These are phyloP conservation scores for Terfezia claveryi DNA, from an alignment of 495 filamentous ascomycete species.

Conservation along the genomic window DNA sequence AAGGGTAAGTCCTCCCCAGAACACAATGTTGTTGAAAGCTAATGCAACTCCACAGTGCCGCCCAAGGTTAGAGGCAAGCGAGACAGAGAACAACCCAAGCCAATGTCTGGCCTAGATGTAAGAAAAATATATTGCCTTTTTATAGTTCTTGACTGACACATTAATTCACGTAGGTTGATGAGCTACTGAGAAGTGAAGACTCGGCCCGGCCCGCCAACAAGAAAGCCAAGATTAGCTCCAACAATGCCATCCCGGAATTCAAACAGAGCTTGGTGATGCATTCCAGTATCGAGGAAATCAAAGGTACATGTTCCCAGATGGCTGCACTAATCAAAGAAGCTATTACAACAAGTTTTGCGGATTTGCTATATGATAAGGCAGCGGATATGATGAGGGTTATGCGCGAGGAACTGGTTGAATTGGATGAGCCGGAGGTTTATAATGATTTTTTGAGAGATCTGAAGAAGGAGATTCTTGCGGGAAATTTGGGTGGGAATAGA, in stretches of 20 bases:
- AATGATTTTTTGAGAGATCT: conserved; percentile 51
- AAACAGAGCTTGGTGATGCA: conserved; percentile 47
- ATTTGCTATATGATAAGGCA: conserved; percentile 50
- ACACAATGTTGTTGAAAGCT: conserved; percentile 6
- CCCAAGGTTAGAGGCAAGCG: conserved; percentile 57
- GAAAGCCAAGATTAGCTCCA: conserved; percentile 40
- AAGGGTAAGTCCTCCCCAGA: conserved; percentile 34
- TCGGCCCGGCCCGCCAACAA: conserved; percentile 17
- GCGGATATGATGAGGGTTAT: conserved; percentile 56
- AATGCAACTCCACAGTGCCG: conserved; percentile 17
- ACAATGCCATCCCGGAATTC: conserved; percentile 83
- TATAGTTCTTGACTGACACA: conserved; percentile 37
- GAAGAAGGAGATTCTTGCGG: conserved; percentile 47
- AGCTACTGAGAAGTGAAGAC: conserved; percentile 6
- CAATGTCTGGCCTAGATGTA: conserved; percentile 70
- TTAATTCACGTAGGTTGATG: conserved; percentile 6
- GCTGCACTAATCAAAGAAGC: conserved; percentile 41
- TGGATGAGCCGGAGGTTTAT: conserved; percentile 55
- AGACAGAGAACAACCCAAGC: conserved; percentile 47
- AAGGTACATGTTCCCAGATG: conserved; percentile 56
- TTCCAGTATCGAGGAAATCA: conserved; percentile 38
- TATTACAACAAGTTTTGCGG: conserved; percentile 50
- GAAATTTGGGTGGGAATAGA: conserved; percentile 59
- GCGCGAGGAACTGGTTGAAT: conserved; percentile 50
- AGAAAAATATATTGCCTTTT: conserved; percentile 29